Evolutionary conservation across 2,329 filamentous ascomycete genomes (phyloP).

Genomic region (Ophiostoma australiae): DNA sequence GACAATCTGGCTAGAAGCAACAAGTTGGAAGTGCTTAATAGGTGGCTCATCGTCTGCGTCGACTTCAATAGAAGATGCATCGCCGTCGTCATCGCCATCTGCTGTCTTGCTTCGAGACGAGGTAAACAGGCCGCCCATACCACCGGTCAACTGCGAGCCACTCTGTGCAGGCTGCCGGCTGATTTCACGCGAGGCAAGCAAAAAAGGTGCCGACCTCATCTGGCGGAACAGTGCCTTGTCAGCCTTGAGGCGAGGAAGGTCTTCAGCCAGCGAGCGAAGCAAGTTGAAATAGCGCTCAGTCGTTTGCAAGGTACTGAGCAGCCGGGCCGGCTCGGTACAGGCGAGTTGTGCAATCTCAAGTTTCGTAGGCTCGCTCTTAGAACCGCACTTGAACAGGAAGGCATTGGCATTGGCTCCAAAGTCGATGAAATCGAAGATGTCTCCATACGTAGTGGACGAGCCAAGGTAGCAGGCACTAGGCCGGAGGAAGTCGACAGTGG

Average conservation of each 20-base stretch:
- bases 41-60: constrained; percentile 48
- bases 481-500: constrained; percentile 49
- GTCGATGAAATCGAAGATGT: constrained; percentile 96
- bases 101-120: constrained; percentile 35
- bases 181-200: constrained; percentile 74
- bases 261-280: constrained; percentile 73
- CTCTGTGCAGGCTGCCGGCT: constrained; percentile 40
- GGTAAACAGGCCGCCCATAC: constrained; percentile 9
- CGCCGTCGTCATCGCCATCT: constrained; percentile 52
- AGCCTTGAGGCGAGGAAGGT: constrained; percentile 62
- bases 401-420: constrained; percentile 83
- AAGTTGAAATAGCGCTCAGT: constrained; percentile 83
- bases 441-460: constrained; percentile 62
- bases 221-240: constrained; percentile 73
- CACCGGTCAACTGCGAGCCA: not conserved
- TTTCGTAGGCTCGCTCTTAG: constrained; percentile 85
- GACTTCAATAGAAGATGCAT: not conserved
- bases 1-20: constrained; percentile 65
- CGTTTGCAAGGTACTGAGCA: constrained; percentile 73
- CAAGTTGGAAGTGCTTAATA: constrained; percentile 74
- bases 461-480: constrained; percentile 80
- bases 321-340: constrained; percentile 74
- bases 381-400: constrained; percentile 83
- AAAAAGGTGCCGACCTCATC: constrained; percentile 69
- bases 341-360: constrained; percentile 77